Evolutionary conservation across 192 early-diverging fungal genomes (phyloP).

Genomic region (Backusella parvicylindrica): DNA sequence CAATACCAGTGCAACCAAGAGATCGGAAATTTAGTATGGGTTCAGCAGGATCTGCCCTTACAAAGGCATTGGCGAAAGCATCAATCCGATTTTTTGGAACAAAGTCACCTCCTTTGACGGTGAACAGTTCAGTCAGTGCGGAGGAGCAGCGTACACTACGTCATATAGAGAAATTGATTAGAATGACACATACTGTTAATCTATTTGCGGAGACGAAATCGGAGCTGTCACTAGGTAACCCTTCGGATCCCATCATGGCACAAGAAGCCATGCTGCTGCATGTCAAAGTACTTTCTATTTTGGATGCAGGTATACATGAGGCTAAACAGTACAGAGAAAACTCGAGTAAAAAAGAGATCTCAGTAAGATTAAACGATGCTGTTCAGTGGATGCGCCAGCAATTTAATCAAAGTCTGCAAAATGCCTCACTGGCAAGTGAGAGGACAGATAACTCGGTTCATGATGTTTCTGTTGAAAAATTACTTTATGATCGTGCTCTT

Average conservation of each 20-base stretch:
- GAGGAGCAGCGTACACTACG: conserved; percentile 49
- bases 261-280: conserved; percentile 75
- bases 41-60: conserved; percentile 42
- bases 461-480: conserved; percentile 57
- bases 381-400: conserved; percentile 89
- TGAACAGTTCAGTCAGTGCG: conserved; percentile 9
- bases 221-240: conserved; percentile 45
- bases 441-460: conserved; percentile 35
- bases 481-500: conserved; percentile 74
- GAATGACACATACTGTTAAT: conserved; percentile 65
- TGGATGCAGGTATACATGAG: conserved; percentile 55
- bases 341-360: conserved; percentile 32
- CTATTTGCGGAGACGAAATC: conserved; percentile 59
- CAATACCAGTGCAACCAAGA: conserved; percentile 4
- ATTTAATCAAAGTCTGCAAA: conserved; percentile 88
- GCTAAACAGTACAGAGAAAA: conserved; percentile 50
- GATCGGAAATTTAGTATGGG: conserved; percentile 26
- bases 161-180: conserved; percentile 64
- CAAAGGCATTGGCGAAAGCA: conserved; percentile 51
- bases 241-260: conserved; percentile 39
- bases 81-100: conserved; percentile 51
- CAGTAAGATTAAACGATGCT: conserved; percentile 48
- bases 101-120: conserved; percentile 45
- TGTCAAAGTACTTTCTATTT: conserved; percentile 60
- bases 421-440: conserved; percentile 63